Base-by-base conservation (phyloP, 2,329 filamentous ascomycete species). In the Spiromastix sp. region DNA sequence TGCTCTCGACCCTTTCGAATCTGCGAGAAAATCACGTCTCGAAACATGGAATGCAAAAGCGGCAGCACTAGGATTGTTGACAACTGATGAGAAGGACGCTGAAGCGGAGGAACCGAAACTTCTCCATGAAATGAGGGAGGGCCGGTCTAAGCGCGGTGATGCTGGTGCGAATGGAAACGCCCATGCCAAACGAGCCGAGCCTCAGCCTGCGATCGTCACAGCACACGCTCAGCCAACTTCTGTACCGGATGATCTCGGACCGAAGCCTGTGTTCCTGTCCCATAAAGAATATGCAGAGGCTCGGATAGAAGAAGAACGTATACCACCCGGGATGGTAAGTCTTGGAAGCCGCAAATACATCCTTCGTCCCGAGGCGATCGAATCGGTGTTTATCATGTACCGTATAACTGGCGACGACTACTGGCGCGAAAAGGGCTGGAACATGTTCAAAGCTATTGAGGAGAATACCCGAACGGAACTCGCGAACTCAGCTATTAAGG, bases 341-440 rank as follows among this genome's bases (percentile, higher is more conserved):
- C 58, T 68, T 25, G 43, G 45, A 1, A 48, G 48, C 8, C 49
- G 56, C 3, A 44, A 62, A 33, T 48, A 45, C 17, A 49, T 44
- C 12, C 31, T 49, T 43, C 82, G 81, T 12, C 84, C 85, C 17
- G 85, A 93, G 64, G 84, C 83, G 1, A 86, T 93, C 48, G 85
- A 93, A 51, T 85, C 80, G 1, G 79, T 93, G 8, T 93, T 85
- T 71, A 83, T 87, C 62, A 81, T 93, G 69, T 91, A 91, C 63
- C 82, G 86, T 52, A 85, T 93, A 57, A 93, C 85, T 0, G 86
- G 85, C 32, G 81, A 91, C 44, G 60, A 70, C 2, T 57, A 61
- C 4, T 86, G 84, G 71, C 79, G 81, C 54, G 83, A 93, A 19
- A 79, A 81, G 44, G 87, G 85, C 12, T 94, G 86, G 86, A 66